A percentile compares a stretch with the other conserved stretches of the same genome.
Evolutionary conservation across 495 filamentous ascomycete genomes (phyloP).

Genomic region (Polyplosphaeria fusca): DNA sequence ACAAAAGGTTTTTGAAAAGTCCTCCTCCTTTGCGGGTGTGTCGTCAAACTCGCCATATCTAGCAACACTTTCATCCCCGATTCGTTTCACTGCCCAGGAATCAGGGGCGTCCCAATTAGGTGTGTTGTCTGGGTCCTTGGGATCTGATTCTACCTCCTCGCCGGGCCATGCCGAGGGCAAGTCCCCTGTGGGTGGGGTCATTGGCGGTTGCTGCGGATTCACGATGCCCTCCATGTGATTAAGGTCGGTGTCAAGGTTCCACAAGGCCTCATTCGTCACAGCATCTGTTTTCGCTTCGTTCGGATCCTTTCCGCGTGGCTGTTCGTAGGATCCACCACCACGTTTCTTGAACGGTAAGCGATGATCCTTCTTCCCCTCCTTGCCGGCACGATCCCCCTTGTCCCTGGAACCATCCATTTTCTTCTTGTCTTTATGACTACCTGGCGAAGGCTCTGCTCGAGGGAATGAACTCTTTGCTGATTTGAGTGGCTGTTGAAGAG

Average conservation of each 20-base stretch:
- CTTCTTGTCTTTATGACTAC: constrained; percentile 1
- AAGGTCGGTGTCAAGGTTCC: constrained; percentile 78
- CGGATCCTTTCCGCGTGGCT: constrained; percentile 36
- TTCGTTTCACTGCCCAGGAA: constrained; percentile 82
- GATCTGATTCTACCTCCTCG: constrained; percentile 43
- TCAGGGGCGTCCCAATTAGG: constrained; percentile 82
- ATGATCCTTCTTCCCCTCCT: constrained; percentile 27
- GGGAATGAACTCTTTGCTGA: constrained; percentile 43
- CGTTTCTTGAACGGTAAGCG: constrained; percentile 27
- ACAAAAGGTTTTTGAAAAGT: constrained; percentile 70
- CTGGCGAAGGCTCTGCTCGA: constrained; percentile 52
- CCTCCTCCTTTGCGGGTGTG: constrained; percentile 55
- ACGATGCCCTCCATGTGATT: constrained; percentile 82
- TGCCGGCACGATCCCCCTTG: background rate
- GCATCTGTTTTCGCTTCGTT: constrained; percentile 32
- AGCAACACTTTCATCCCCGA: constrained; percentile 60
- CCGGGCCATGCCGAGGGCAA: constrained; percentile 54
- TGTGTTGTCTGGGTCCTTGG: constrained; percentile 31
- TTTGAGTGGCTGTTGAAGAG: constrained; percentile 44
- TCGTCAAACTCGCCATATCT: constrained; percentile 61
- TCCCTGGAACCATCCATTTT: background rate
- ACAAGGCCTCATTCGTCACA: constrained; percentile 44
- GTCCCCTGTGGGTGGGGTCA: constrained; percentile 59
- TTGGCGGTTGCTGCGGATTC: constrained; percentile 52
- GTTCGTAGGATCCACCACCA: constrained; percentile 17